Percentiles rank a stretch among this genome's conserved stretches.
phyloP scores from a whole-genome alignment of 2,329 filamentous ascomycete genomes.

The Colletotrichum lindemuthianum region DNA sequence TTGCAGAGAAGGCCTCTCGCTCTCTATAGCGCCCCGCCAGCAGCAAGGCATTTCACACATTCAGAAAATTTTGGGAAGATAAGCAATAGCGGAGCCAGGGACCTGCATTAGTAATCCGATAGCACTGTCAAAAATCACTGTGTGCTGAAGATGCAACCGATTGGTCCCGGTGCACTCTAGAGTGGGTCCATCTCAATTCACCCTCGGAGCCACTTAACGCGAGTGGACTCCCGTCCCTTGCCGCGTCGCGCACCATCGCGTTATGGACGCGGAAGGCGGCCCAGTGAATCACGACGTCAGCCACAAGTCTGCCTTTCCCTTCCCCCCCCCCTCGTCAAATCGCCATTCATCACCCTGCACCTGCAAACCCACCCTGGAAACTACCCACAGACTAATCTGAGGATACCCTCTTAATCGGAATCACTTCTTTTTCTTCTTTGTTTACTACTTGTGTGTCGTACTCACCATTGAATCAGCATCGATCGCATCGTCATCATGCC shows the following conservation, averaged over 20 bases:
- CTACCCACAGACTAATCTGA: neutral
- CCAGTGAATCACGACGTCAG: slow-evolving; percentile 25
- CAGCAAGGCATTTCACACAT: slow-evolving; percentile 27
- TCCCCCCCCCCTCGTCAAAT: slow-evolving; percentile 2
- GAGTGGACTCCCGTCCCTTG: neutral
- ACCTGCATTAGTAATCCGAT: no score
- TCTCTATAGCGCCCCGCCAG: slow-evolving; percentile 11
- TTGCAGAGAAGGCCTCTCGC: neutral
- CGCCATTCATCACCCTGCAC: slow-evolving; percentile 11
- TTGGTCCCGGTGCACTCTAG: slow-evolving; percentile 2
- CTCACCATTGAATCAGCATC: neutral
- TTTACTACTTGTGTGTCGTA: slow-evolving; percentile 7
- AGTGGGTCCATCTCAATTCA: neutral
- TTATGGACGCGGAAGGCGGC: slow-evolving; percentile 16
- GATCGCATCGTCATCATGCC: slow-evolving; percentile 16
- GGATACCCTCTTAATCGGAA: neutral
- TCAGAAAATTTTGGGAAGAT: slow-evolving; percentile 24
- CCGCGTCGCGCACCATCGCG: slow-evolving; percentile 1
- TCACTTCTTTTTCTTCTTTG: slow-evolving; percentile 1
- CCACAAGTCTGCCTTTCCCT: slow-evolving; percentile 13
- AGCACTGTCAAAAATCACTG: no score
- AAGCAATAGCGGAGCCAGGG: no score
- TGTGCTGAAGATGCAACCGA: neutral
- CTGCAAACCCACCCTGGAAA: slow-evolving; percentile 4
- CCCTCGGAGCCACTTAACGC: neutral